Evolutionary conservation across 352 stramenopile species (phyloP).

Genomic region (Peronospora belbahrii): DNA sequence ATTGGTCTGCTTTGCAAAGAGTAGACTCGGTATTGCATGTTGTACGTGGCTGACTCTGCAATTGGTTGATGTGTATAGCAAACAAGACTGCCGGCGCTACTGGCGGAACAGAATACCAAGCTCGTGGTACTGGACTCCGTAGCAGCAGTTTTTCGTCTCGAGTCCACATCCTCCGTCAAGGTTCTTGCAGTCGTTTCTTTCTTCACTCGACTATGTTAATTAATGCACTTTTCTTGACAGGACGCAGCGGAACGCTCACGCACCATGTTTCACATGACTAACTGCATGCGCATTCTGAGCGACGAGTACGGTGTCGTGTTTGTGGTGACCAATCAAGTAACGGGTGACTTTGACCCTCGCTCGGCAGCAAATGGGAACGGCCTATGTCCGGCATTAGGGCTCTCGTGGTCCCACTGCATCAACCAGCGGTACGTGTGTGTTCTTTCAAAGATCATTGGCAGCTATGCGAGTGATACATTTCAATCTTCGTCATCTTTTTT

Average conservation of each 20-base stretch:
- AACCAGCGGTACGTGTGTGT: constrained; percentile 53
- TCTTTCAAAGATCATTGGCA: not conserved
- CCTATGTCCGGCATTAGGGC: constrained; percentile 52
- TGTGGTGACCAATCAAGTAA: constrained; percentile 77
- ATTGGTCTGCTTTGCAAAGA: constrained; percentile 30
- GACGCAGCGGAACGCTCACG: constrained; percentile 61
- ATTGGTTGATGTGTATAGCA: constrained; percentile 30
- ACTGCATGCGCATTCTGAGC: constrained; percentile 79
- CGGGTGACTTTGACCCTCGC: constrained; percentile 43
- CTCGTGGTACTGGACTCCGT: constrained; percentile 80
- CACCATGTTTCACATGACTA: constrained; percentile 76
- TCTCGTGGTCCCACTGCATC: constrained; percentile 82
- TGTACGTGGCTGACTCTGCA: not conserved
- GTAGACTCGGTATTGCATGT: too few species aligned
- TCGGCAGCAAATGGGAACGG: constrained; percentile 14
- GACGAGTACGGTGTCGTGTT: constrained; percentile 73
- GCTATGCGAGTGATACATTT: constrained; percentile 5
- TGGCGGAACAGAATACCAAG: constrained; percentile 68
- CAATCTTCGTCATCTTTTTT: not conserved
- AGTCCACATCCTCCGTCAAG: constrained; percentile 62
- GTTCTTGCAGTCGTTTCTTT: constrained; percentile 12
- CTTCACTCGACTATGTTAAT: not conserved
- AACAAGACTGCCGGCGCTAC: constrained; percentile 47
- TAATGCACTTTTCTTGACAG: not conserved
- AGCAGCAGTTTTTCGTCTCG: constrained; percentile 61